Evolutionary conservation across 2,329 filamentous ascomycete species (phyloP).

Genomic region (Lasiodiplodia sp.): DNA sequence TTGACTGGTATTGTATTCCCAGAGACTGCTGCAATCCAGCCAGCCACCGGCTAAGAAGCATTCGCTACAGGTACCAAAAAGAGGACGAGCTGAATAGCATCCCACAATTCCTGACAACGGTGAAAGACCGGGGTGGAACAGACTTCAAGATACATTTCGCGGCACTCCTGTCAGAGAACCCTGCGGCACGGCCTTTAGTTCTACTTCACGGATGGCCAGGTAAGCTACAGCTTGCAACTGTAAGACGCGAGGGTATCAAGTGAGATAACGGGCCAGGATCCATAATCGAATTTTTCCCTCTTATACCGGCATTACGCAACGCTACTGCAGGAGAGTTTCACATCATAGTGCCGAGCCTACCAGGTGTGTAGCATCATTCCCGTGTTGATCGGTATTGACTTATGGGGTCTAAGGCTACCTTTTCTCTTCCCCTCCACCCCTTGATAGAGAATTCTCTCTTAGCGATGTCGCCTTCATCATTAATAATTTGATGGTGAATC

Average conservation of each 20-base stretch:
- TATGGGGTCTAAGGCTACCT: background rate
- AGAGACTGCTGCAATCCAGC: no score
- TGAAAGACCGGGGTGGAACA: slow-evolving; percentile 49
- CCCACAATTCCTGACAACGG: slow-evolving; percentile 35
- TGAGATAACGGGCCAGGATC: background rate
- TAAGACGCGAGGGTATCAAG: background rate
- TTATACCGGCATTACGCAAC: background rate
- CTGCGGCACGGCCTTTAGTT: slow-evolving; percentile 60
- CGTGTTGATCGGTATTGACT: background rate
- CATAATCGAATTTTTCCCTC: background rate
- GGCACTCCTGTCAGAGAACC: slow-evolving; percentile 61
- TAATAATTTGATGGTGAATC: slow-evolving; percentile 61
- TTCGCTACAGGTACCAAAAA: background rate
- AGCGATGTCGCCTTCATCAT: slow-evolving; percentile 54
- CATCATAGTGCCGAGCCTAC: background rate
- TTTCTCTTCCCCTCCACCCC: slow-evolving; percentile 41
- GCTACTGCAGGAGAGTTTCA: background rate
- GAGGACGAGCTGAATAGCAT: background rate
- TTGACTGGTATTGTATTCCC: slow-evolving; percentile 42
- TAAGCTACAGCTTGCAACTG: background rate
- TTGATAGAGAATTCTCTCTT: slow-evolving; percentile 53
- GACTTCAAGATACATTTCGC: slow-evolving; percentile 60
- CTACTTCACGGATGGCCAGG: slow-evolving; percentile 65
- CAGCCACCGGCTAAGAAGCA: background rate
- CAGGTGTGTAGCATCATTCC: background rate